Evolutionary conservation across 2,329 filamentous ascomycete genomes (phyloP).

Genomic region (Teratosphaeria viscida): DNA sequence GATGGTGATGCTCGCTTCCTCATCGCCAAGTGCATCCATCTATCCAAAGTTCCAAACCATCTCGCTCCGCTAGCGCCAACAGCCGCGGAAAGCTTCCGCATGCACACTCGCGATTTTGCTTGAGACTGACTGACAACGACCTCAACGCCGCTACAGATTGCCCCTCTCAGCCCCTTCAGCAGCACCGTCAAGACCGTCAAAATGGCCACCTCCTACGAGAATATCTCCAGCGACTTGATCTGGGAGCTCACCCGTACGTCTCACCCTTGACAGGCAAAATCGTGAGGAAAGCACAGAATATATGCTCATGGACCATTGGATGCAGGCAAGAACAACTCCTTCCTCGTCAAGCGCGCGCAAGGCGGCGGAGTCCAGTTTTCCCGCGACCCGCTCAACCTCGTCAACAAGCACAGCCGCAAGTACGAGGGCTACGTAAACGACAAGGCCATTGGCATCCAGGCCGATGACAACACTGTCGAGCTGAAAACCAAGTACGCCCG

Average conservation of each 20-base stretch:
- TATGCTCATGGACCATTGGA: slow-evolving; percentile 1
- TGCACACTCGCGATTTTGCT: background rate
- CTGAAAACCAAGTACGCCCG: slow-evolving; percentile 67
- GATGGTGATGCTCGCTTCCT: background rate
- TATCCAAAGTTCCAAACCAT: background rate
- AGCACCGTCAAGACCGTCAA: slow-evolving; percentile 31
- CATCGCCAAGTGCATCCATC: background rate
- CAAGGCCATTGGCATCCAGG: slow-evolving; percentile 78
- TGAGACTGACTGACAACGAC: background rate
- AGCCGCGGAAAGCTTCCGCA: background rate
- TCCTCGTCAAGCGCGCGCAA: slow-evolving; percentile 78
- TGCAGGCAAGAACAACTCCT: slow-evolving; percentile 77
- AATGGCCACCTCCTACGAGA: slow-evolving; percentile 44
- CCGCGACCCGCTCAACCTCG: slow-evolving; percentile 85
- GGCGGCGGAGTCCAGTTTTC: slow-evolving; percentile 81
- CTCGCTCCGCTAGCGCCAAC: background rate
- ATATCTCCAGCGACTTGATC: slow-evolving; percentile 82
- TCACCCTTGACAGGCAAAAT: background rate
- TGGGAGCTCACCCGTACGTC: slow-evolving; percentile 92
- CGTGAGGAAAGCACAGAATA: background rate
- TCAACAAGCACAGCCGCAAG: slow-evolving; percentile 87
- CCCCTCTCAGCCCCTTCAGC: background rate
- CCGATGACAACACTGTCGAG: slow-evolving; percentile 69
- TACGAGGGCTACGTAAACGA: slow-evolving; percentile 87
- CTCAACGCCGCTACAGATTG: background rate